Evolutionary conservation across 73 alveolate genomes (phyloP), one percentile per base, ranked within the genome.

Genomic region (Paramecium octaurelia): DNA sequence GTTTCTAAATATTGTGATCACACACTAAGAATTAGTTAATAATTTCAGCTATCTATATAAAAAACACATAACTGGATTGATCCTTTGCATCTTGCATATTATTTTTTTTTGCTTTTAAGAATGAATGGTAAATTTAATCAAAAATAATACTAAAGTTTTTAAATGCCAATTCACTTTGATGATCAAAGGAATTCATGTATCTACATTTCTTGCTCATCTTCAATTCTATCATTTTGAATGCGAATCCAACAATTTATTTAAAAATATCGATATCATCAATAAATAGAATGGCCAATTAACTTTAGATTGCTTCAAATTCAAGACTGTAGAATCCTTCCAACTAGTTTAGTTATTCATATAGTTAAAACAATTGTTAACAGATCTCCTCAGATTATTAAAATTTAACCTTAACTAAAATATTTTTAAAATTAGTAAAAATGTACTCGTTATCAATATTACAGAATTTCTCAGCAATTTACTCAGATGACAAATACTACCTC

Each of bases 301-400:
- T 31, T 80, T 80, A 46, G 6, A 80, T 80, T 18, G 91, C 91
- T 46, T 80, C 91, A 48, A 43, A 80, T 80, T 80, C 91, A 23
- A 80, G 57, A 43, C 48, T 42, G 46, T 80, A 80, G 14, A 80
- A 80, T 44, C 91, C 91, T 48, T 80, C 91, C 20, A 80, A 46
- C 48, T 40, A 48, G 23, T 80, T 80, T n/a, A 80, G 10, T 23
- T 40, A 80, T 27, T 80, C 91, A 80, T 80, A 80, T 20, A 80
- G 2, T 80, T 42, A 44, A 24, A 23, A 75, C 38, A 75, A 12
- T 35, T 29, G 38, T 21, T 10, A 23, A 38, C 58, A 64, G 27
- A 34, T 20, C 44, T 42, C 91, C 16, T 48, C 70, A 2, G 75
- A 43, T 14, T 42, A 24, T 48, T 80, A 43, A 80, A 73, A 73